Base-by-base conservation (phyloP, 2,329 filamentous ascomycete genomes). In the Corynespora cassiicola region DNA sequence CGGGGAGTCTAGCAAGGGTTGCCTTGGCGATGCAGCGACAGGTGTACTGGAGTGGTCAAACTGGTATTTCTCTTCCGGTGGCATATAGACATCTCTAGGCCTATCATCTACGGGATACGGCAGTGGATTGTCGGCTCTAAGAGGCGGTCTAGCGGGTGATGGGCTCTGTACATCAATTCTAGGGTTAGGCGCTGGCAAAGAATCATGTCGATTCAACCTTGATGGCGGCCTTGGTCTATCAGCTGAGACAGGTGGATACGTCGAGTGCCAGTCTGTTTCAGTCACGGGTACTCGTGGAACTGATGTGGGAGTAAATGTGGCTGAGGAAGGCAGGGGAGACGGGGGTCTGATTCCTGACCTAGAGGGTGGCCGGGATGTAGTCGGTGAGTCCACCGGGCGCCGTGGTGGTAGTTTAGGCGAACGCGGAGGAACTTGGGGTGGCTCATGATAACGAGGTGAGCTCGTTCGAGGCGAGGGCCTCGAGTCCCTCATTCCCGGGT, bases 31-130 rank as follows among this genome's bases (percentile, higher is more conserved):
- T 2, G 50, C 16, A 6, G 50, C 31, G 7, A 48, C 36, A 4
- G 43, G 26, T 19, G 47, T 16, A 10, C 29, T 36, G 9, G 59
- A 61, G 18, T 66, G 63, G 16, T 66, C 50, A 36, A 63, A 71
- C 25, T 72, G 72, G 29, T 69, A 69, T 9, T 68, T 56, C 27
- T 66, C 58, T 47, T 75, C 74, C 4, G 67, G 54, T 11, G 74
- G 72, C 71, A 76, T 75, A 41, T 53, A 63, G 41, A 47, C 58
- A 9, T 61, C 56, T n/a, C 43, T 40, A 8, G 47, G 51, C 21
- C 59, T 60, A 42, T 74, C 67, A 30, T 75, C 73, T 14, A 71
- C 66, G 3, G 73, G 73, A 47, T 76, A 76, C n/a, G 73, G 73
- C 15, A 75, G n/a, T n/a, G n/a, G n/a, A n/a, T n/a, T n/a, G n/a